Base-by-base conservation (phyloP, 495 filamentous ascomycete genomes). In the Lineolata rhizophorae region DNA sequence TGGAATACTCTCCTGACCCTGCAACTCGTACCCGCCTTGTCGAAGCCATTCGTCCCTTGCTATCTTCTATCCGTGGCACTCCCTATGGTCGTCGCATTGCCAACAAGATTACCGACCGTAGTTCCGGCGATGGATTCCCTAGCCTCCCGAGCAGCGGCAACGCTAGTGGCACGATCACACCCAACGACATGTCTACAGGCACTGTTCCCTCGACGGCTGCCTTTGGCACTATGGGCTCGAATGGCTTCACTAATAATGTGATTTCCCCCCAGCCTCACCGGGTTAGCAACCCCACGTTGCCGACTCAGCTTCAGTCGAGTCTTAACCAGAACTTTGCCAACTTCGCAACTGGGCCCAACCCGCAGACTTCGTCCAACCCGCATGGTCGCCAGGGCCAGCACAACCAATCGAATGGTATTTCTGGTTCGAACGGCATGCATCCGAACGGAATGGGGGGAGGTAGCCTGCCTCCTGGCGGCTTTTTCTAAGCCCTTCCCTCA, bases 21-120 rank as follows among this genome's bases (percentile, higher is more conserved):
- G 60, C 66, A 5, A 73, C 67, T 39, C 80, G 82, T 52, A 56
- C 57, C 35, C 62, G 63, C 17, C 30, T 32, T 10, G 5, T 5
- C 5, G 30, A 32, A 9, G 18, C 8, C 8, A 8, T 32, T 8
- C 5, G 8, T 8, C 15, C 30, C 14, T 20, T 32, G 5, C 9
- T 32, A 5, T 9, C 16, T 9, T 5, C 9, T 8, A 32, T 32
- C 18, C 30, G 30, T n/a, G 18, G 18, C 15, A 32, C 30, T 21
- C 30, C 30, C 15, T 18, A 21, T 18, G 30, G 30, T 18, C 30
- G 30, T 15, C 30, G 30, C 19, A 5, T 32, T 18, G 9, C 18
- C 8, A 14, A 32, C 8, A 32, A 32, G 30, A 5, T 32, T 6
- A n/a, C n/a, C n/a, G n/a, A n/a, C n/a, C n/a, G n/a, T n/a, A n/a